Evolutionary conservation across 352 stramenopile genomes (phyloP).

Genomic region (Globisporangium middletonii): DNA sequence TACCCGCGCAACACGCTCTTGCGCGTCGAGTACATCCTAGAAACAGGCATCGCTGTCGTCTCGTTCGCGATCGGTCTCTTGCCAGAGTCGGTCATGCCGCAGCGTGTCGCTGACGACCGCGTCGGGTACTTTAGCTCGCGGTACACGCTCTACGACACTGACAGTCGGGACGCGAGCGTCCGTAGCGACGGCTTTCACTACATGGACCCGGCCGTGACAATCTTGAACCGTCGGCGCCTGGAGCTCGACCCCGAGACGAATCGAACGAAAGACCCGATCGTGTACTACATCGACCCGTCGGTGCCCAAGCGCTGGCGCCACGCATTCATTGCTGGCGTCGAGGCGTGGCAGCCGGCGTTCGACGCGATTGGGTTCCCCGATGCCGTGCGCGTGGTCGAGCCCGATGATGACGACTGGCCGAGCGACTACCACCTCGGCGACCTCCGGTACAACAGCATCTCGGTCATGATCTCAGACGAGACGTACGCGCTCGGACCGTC

Average conservation of each 20-base stretch:
- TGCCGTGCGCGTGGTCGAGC: slow-evolving; percentile 63
- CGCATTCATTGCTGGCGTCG: slow-evolving; percentile 53
- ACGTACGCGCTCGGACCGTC: slow-evolving; percentile 65
- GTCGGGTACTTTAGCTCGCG: slow-evolving; percentile 75
- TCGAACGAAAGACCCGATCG: slow-evolving; percentile 44
- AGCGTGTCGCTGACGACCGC: slow-evolving; percentile 63
- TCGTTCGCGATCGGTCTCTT: slow-evolving; percentile 72
- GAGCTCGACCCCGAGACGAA: slow-evolving; percentile 30
- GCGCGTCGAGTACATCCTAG: slow-evolving; percentile 68
- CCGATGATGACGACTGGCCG: slow-evolving; percentile 67
- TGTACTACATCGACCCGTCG: slow-evolving; percentile 82
- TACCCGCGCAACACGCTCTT: slow-evolving; percentile 72
- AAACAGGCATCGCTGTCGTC: slow-evolving; percentile 43
- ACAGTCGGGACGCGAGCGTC: neutral
- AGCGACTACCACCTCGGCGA: slow-evolving; percentile 78
- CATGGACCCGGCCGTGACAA: slow-evolving; percentile 48
- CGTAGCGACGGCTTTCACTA: slow-evolving; percentile 27
- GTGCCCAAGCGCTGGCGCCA: slow-evolving; percentile 62
- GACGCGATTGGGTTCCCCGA: slow-evolving; percentile 61
- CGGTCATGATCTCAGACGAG: slow-evolving; percentile 73
- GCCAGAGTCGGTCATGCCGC: slow-evolving; percentile 44
- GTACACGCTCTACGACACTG: slow-evolving; percentile 43
- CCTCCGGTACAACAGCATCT: slow-evolving; percentile 84
- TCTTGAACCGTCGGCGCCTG: slow-evolving; percentile 71
- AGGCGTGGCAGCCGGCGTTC: slow-evolving; percentile 79